phyloP scores from a whole-genome alignment of 2,329 filamentous ascomycete species.

The Cladosporium sp. region DNA sequence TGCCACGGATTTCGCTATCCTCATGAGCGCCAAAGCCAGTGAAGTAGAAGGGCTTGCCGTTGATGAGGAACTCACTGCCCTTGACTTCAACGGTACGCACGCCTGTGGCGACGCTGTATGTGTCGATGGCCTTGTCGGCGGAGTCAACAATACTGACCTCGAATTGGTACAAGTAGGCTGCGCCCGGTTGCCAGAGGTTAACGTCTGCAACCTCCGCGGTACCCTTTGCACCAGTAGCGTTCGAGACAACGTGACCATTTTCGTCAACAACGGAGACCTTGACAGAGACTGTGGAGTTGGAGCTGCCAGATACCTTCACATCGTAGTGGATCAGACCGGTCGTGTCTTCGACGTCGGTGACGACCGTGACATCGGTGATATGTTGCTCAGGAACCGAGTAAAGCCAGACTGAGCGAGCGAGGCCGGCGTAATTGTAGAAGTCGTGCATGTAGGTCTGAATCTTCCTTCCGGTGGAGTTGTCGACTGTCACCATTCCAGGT shows the following conservation, averaged over 20 bases:
- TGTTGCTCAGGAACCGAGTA: slow-evolving; percentile 19
- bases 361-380: slow-evolving; percentile 13
- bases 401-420: slow-evolving; percentile 19
- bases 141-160: slow-evolving; percentile 6
- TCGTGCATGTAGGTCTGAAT: slow-evolving; percentile 16
- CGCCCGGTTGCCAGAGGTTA: slow-evolving; percentile 17
- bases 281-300: neutral
- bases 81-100: slow-evolving; percentile 15
- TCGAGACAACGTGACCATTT: neutral
- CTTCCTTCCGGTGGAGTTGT: neutral
- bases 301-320: neutral
- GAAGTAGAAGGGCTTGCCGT: slow-evolving; percentile 21
- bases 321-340: slow-evolving; percentile 19
- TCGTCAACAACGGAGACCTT: slow-evolving; percentile 11
- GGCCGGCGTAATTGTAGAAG: slow-evolving; percentile 20
- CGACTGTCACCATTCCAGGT: slow-evolving; percentile 1
- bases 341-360: slow-evolving; percentile 8
- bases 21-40: slow-evolving; percentile 19
- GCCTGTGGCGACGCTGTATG: slow-evolving; percentile 14
- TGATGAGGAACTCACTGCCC: slow-evolving; percentile 19
- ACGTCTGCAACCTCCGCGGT: neutral
- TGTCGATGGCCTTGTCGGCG: neutral
- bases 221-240: neutral
- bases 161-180: slow-evolving; percentile 13
- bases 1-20: slow-evolving; percentile 15